These are phyloP conservation scores for Rhododendron molle DNA, from an alignment of 148 eudicot species.

Conservation along the genomic window DNA sequence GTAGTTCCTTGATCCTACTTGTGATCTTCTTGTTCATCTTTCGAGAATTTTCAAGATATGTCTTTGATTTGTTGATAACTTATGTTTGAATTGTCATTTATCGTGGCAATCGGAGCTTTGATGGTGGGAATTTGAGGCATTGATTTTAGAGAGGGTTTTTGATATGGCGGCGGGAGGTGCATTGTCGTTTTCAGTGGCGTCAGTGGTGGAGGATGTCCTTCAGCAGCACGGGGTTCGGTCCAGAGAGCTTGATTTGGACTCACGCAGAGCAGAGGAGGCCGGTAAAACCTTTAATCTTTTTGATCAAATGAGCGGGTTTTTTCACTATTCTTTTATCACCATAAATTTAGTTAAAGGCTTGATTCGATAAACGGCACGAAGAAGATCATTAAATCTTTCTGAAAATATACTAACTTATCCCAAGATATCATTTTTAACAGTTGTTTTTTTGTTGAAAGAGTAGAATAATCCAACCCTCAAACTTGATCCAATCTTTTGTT, in stretches of 20 bases:
- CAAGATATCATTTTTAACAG: not conserved
- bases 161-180: constrained; percentile 48
- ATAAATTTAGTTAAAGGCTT: not conserved
- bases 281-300: not conserved
- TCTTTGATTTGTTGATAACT: constrained; percentile 18
- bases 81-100: constrained; percentile 8
- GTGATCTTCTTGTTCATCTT: not conserved
- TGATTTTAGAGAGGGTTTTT: not conserved
- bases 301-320: not conserved
- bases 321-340: not conserved
- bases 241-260: not conserved
- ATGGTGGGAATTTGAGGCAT: constrained; percentile 12
- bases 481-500: not conserved
- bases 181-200: constrained; percentile 55
- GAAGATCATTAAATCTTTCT: not conserved
- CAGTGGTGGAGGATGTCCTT: constrained; percentile 1
- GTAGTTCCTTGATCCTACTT: not conserved
- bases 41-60: not conserved
- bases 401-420: not conserved
- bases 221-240: not conserved
- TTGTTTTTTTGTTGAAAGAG: not conserved
- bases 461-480: not conserved
- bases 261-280: constrained; percentile 4
- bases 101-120: constrained; percentile 14
- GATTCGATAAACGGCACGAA: not conserved